phyloP scores from a whole-genome alignment of 352 stramenopile species.

The Lagenidium giganteum region DNA sequence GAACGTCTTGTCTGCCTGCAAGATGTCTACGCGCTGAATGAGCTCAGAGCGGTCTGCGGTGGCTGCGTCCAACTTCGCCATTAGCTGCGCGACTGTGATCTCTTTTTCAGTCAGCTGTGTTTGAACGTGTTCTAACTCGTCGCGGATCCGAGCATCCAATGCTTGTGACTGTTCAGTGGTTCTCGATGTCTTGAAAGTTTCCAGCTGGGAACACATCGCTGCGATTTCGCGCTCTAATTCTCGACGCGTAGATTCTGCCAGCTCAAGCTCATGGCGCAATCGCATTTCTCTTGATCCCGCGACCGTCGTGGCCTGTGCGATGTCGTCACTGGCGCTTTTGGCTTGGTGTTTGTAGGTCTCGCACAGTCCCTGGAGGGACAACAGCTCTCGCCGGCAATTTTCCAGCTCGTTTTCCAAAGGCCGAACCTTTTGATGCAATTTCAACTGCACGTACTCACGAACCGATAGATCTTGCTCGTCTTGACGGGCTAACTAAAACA shows the following conservation, averaged over 20 bases:
- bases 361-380: slow-evolving; percentile 20
- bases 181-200: slow-evolving; percentile 23
- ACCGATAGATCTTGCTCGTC: slow-evolving; percentile 48
- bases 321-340: slow-evolving; percentile 23
- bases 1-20: slow-evolving; percentile 62
- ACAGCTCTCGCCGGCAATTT: slow-evolving; percentile 26
- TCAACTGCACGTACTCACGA: slow-evolving; percentile 55
- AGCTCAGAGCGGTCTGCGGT: slow-evolving; percentile 11
- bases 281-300: slow-evolving; percentile 29
- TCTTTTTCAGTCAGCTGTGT: slow-evolving; percentile 1
- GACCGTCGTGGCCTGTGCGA: slow-evolving; percentile 20
- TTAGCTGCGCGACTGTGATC: slow-evolving; percentile 18
- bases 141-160: slow-evolving; percentile 26
- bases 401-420: slow-evolving; percentile 34
- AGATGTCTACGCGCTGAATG: slow-evolving; percentile 33
- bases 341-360: slow-evolving; percentile 26
- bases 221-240: slow-evolving; percentile 53
- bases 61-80: slow-evolving; percentile 14
- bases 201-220: slow-evolving; percentile 32
- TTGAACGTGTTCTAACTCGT: slow-evolving; percentile 14
- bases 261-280: slow-evolving; percentile 41
- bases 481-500: slow-evolving; percentile 35
- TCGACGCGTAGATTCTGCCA: slow-evolving; percentile 36
- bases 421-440: slow-evolving; percentile 37
- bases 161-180: neutral